Percentiles rank a stretch among this genome's conserved stretches.
Conservation (phyloP, 331 rosid genomes). For the Arachis monticola region DNA sequence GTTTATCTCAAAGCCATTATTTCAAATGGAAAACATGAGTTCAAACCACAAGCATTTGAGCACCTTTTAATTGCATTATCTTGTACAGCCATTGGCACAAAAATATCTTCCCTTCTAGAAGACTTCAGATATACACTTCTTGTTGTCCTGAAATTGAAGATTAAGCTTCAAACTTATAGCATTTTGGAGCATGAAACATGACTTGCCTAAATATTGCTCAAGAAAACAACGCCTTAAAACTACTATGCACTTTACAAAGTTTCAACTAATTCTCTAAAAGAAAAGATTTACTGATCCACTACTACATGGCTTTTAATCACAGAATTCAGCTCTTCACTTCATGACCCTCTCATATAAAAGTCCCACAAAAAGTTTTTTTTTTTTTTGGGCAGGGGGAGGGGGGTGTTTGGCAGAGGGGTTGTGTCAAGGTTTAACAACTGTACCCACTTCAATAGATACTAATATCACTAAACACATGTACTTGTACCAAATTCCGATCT, state of each 20-base stretch:
- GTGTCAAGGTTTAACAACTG: slow-evolving; percentile 12
- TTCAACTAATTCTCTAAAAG: slow-evolving; percentile 29
- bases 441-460: background rate
- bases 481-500: background rate
- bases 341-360: slow-evolving; percentile 2
- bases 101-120: slow-evolving; percentile 9
- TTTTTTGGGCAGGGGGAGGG: too few relatives aligned
- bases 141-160: slow-evolving; percentile 12
- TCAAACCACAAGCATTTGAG: slow-evolving; percentile 29
- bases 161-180: slow-evolving; percentile 9
- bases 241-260: slow-evolving; percentile 22
- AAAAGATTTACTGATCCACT: slow-evolving; percentile 12
- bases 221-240: slow-evolving; percentile 29
- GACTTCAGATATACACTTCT: background rate
- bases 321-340: slow-evolving; percentile 4
- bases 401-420: background rate
- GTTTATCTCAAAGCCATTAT: slow-evolving; percentile 14
- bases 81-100: background rate
- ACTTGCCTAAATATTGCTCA: slow-evolving; percentile 7
- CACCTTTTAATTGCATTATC: slow-evolving; percentile 25
- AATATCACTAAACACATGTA: background rate
- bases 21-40: background rate
- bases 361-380: background rate
- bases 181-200: slow-evolving; percentile 9
- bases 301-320: background rate